phyloP scores from a whole-genome alignment of 2,329 filamentous ascomycete genomes.

The Penicillium sp. region DNA sequence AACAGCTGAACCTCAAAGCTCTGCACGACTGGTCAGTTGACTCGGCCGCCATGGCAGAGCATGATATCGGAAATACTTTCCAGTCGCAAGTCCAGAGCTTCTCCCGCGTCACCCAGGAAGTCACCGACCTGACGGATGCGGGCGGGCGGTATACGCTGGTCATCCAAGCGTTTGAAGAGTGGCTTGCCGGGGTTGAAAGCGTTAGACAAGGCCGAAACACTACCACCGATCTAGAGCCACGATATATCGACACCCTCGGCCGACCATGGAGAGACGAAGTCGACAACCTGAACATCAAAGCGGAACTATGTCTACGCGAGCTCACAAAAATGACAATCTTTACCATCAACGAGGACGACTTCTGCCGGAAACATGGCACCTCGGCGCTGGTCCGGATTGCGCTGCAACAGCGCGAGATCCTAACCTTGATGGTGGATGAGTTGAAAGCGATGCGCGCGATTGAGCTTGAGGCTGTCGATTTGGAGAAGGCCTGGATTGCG shows the following conservation, averaged over 20 bases:
- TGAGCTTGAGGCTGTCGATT: slow-evolving; percentile 30
- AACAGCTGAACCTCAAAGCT: slow-evolving; percentile 32
- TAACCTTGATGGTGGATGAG: slow-evolving; percentile 35
- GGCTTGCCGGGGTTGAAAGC: slow-evolving; percentile 28
- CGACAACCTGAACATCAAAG: slow-evolving; percentile 25
- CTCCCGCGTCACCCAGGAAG: slow-evolving; percentile 37
- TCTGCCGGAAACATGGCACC: slow-evolving; percentile 16
- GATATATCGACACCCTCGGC: slow-evolving; percentile 34
- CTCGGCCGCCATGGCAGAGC: slow-evolving; percentile 20
- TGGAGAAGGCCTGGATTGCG: slow-evolving; percentile 32
- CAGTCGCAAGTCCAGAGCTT: slow-evolving; percentile 35
- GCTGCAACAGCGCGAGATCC: slow-evolving; percentile 26
- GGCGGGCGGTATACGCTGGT: slow-evolving; percentile 28
- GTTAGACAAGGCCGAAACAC: slow-evolving; percentile 20
- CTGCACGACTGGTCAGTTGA: slow-evolving; percentile 31
- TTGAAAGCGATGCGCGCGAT: slow-evolving; percentile 32
- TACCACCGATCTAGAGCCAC: slow-evolving; percentile 1
- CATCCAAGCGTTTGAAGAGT: slow-evolving; percentile 33
- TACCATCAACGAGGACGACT: slow-evolving; percentile 20
- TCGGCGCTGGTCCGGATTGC: slow-evolving; percentile 28
- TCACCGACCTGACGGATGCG: slow-evolving; percentile 28
- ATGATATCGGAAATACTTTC: slow-evolving; percentile 27
- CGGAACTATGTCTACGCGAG: slow-evolving; percentile 33
- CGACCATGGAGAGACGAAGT: slow-evolving; percentile 33
- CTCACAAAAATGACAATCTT: slow-evolving; percentile 35